Conservation (phyloP, 139 green algal species). For the Nannochloris sp. region DNA sequence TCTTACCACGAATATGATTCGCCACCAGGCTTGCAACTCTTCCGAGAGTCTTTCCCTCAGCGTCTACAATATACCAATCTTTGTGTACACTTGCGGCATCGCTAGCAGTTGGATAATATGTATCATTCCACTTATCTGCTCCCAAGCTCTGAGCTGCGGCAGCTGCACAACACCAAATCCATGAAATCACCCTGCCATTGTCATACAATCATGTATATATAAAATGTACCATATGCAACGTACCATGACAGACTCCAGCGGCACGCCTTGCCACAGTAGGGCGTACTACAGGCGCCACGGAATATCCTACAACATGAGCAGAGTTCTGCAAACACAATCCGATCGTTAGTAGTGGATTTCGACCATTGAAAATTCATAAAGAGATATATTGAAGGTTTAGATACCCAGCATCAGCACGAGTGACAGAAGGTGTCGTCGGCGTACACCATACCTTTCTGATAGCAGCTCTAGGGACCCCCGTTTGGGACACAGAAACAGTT, state of each 20-base stretch:
- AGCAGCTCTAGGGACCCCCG: too few species aligned
- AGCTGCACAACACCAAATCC: conserved; percentile 6
- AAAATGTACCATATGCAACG: not conserved
- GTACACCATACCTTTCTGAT: too few species aligned
- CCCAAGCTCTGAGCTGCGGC: conserved; percentile 9
- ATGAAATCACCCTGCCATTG: too few species aligned
- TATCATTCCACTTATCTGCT: conserved; percentile 80
- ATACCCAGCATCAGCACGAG: too few species aligned
- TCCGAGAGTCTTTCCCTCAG: conserved; percentile 86
- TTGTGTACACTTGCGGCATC: conserved; percentile 75
- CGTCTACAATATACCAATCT: conserved; percentile 90
- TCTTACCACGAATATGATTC: conserved; percentile 87
- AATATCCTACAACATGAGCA: not conserved
- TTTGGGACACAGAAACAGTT: too few species aligned
- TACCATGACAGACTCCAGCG: not conserved
- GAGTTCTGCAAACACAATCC: not conserved
- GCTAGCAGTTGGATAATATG: conserved; percentile 88
- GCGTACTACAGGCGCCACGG: not conserved
- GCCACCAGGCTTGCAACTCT: conserved; percentile 78
- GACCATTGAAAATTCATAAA: too few species aligned
- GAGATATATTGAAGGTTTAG: too few species aligned
- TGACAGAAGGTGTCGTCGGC: too few species aligned
- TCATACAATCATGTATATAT: too few species aligned
- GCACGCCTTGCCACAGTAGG: not conserved
- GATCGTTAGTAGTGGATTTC: too few species aligned